Percentiles rank a stretch among this genome's conserved stretches.
phyloP scores from a whole-genome alignment of 495 filamentous ascomycete genomes.

The Aspergillus egyptiacus region DNA sequence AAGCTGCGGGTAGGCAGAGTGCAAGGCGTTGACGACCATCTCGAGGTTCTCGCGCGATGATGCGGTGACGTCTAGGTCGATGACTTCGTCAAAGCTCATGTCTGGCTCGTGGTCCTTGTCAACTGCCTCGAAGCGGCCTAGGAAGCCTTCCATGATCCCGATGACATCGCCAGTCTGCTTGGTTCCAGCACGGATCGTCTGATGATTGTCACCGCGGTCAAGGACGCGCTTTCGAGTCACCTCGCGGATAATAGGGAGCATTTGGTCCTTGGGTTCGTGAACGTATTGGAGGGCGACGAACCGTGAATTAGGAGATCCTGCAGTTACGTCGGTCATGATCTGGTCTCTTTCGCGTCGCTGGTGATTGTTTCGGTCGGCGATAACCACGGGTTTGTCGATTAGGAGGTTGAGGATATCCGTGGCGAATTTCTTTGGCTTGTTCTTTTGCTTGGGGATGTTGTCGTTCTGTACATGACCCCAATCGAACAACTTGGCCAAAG shows the following conservation, averaged over 20 bases:
- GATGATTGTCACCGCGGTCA: slow-evolving; percentile 88
- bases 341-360: slow-evolving; percentile 80
- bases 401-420: slow-evolving; percentile 57
- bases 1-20: slow-evolving; percentile 66
- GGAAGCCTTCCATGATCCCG: slow-evolving; percentile 93
- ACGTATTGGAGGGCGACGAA: slow-evolving; percentile 92
- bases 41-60: slow-evolving; percentile 84
- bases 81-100: slow-evolving; percentile 68
- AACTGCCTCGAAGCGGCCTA: slow-evolving; percentile 74
- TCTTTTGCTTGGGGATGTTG: slow-evolving; percentile 73
- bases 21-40: slow-evolving; percentile 62
- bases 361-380: slow-evolving; percentile 93
- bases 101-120: slow-evolving; percentile 62
- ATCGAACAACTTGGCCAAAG: slow-evolving; percentile 72
- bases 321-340: slow-evolving; percentile 70
- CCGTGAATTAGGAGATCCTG: slow-evolving; percentile 51
- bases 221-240: slow-evolving; percentile 78
- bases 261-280: slow-evolving; percentile 58
- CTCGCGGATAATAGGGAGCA: slow-evolving; percentile 57
- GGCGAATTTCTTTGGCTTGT: slow-evolving; percentile 67
- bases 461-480: slow-evolving; percentile 98
- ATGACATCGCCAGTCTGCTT: slow-evolving; percentile 62
- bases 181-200: slow-evolving; percentile 82
- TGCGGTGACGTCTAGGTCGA: slow-evolving; percentile 72
- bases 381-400: slow-evolving; percentile 59